Evolutionary conservation across 768 basidiomycete species (phyloP).

Genomic region (Boletellus emodensis): DNA sequence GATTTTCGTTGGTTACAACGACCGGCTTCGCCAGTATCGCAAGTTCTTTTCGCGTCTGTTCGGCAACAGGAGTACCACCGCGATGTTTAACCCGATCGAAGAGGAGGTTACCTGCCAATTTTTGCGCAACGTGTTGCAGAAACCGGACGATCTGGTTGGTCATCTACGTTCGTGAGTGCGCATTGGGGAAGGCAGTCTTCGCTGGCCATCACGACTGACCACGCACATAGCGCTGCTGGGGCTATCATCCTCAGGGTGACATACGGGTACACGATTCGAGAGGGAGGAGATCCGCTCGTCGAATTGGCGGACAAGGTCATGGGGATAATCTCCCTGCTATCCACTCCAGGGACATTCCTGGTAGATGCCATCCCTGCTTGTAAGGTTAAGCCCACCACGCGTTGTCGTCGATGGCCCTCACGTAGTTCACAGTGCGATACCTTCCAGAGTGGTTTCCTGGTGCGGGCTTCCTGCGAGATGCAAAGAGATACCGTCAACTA

Average conservation of each 20-base stretch:
- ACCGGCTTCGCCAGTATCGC: slow-evolving; percentile 13
- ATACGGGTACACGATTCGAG: slow-evolving; percentile 39
- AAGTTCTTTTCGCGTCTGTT: slow-evolving; percentile 8
- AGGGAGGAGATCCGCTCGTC: slow-evolving; percentile 36
- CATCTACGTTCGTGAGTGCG: slow-evolving; percentile 22
- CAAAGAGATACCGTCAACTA: slow-evolving; percentile 20
- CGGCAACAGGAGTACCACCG: slow-evolving; percentile 9
- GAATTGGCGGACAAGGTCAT: slow-evolving; percentile 24
- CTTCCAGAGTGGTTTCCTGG: slow-evolving; percentile 37
- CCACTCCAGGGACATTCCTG: slow-evolving; percentile 13
- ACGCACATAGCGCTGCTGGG: slow-evolving; percentile 6
- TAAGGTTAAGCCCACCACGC: neutral
- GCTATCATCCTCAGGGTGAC: slow-evolving; percentile 35
- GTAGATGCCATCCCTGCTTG: slow-evolving; percentile 22
- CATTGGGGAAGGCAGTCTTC: neutral
- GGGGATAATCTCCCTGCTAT: slow-evolving; percentile 6
- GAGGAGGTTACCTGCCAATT: slow-evolving; percentile 19
- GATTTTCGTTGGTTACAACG: slow-evolving; percentile 4
- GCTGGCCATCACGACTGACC: neutral
- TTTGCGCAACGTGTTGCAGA: slow-evolving; percentile 12
- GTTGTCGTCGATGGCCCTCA: neutral
- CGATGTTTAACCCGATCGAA: slow-evolving; percentile 13
- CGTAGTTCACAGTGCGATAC: slow-evolving; percentile 19
- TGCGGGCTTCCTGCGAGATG: slow-evolving; percentile 31
- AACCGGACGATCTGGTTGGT: slow-evolving; percentile 11